These are phyloP conservation scores for Hortiboletus flavorubellus DNA, from an alignment of 768 basidiomycete species.

Conservation along the genomic window DNA sequence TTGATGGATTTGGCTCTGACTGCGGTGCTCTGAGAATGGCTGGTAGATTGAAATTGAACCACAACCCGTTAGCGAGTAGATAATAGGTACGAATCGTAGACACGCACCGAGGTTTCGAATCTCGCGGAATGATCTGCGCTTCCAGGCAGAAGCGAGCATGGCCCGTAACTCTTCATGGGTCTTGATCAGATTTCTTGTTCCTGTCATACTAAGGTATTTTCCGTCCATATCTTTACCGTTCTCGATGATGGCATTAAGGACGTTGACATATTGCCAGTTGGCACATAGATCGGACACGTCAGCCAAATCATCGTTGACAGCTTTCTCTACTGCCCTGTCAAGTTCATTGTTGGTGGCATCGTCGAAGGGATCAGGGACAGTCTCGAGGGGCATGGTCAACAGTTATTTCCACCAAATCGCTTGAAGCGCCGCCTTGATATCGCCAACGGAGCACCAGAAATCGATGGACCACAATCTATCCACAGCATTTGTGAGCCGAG, in stretches of 20 bases:
- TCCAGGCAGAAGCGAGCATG: conserved; percentile 1
- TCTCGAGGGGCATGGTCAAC: background rate
- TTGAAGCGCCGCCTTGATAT: background rate
- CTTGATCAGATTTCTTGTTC: background rate
- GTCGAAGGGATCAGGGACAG: background rate
- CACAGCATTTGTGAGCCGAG: no score
- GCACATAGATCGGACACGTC: background rate
- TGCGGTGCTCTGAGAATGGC: background rate
- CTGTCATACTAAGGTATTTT: rapidly evolving
- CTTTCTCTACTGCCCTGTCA: background rate
- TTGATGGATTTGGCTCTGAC: background rate
- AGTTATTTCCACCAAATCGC: background rate
- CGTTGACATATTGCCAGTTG: no score
- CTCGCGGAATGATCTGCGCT: background rate
- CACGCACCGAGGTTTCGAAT: conserved; percentile 8
- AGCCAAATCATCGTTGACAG: background rate
- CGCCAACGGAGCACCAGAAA: background rate
- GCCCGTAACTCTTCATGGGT: background rate
- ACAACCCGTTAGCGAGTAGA: background rate
- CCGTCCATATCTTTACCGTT: background rate
- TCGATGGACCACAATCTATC: background rate
- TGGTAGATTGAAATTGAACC: background rate
- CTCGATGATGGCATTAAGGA: background rate
- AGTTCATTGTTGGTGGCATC: background rate
- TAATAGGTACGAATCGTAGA: background rate